phyloP scores from a whole-genome alignment of 140 eudicot genomes.

The Oenanthe javanica region DNA sequence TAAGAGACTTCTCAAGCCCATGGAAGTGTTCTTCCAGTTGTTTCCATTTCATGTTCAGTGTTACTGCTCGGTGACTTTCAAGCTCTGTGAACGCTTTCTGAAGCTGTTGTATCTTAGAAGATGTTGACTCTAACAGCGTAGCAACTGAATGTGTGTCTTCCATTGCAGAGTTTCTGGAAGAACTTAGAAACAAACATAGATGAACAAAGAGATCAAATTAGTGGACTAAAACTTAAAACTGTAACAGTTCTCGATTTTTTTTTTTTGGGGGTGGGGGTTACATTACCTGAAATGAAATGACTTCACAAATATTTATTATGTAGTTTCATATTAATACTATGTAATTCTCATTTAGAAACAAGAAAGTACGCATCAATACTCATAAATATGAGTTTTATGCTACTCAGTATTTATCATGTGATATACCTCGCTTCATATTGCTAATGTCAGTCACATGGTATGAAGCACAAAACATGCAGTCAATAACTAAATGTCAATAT shows the following conservation, averaged over 20 bases:
- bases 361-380: no score
- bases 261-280: no score
- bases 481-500: no score
- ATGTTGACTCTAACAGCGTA: constrained; percentile 66
- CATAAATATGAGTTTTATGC: background rate
- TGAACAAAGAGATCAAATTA: background rate
- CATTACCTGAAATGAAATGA: background rate
- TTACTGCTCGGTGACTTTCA: constrained; percentile 82
- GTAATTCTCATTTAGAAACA: no score
- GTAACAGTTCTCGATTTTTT: background rate
- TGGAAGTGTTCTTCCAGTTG: constrained; percentile 91
- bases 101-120: constrained; percentile 84
- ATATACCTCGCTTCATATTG: background rate
- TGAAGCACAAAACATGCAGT: background rate
- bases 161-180: constrained; percentile 17
- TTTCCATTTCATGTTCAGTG: constrained; percentile 88
- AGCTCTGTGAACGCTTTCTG: constrained; percentile 97
- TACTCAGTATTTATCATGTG: background rate
- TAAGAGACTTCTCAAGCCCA: constrained; percentile 88
- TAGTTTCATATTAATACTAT: background rate
- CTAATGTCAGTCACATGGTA: background rate
- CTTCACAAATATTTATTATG: background rate
- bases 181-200: background rate
- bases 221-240: background rate
- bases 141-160: constrained; percentile 67